Base-by-base conservation (phyloP, 1,284 basidiomycete species). In the Porphyrellus sp. region DNA sequence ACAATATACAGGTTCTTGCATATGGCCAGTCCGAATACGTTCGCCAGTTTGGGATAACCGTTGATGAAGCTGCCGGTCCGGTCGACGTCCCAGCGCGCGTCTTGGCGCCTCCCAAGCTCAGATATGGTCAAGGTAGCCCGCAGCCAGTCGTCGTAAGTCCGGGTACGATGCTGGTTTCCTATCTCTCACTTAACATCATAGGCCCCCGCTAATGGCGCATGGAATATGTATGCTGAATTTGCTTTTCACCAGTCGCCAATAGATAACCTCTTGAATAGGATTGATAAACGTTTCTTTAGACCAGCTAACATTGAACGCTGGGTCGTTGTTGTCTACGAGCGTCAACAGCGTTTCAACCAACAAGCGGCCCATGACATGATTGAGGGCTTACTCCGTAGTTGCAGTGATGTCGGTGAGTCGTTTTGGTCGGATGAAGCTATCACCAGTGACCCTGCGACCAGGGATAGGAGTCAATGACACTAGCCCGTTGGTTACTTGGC, bases 1-100 rank as follows among this genome's bases (percentile, higher is more conserved):
- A 25, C n/a, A 3, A 21, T 39, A 23, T 43, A 34, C 49, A 86
- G 85, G 79, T 85, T 27, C 73, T 90, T 43, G 73, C 77, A 25
- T 89, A 88, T 58, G 82, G 83, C 1, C 79, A 85, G 67, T 89
- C 86, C 0, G 81, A 87, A 67, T 90, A 89, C 58, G 78, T 90
- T 25, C 74, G 78, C 46, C 74, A 82, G 62, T 89, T 88, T 54
- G 85, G 84, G 6, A 76, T 89, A 72, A 59, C 72, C 2, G 78
- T 87, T n/a, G 69, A 76, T 31, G 71, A 75, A 7, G 64, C 74
- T 8, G 65, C 68, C 4, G 73, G 75, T 7, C 78, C 83, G 0
- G 68, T 86, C 24, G 72, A 64, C 30, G 72, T 87, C 24, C 65
- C 75, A 16, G 87, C 86, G 0, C 78, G 88, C 8, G 70, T 89